Percentiles rank a stretch among this genome's conserved stretches.
Conservation (phyloP, 2,329 filamentous ascomycete species). For the Juglanconis juglandina region DNA sequence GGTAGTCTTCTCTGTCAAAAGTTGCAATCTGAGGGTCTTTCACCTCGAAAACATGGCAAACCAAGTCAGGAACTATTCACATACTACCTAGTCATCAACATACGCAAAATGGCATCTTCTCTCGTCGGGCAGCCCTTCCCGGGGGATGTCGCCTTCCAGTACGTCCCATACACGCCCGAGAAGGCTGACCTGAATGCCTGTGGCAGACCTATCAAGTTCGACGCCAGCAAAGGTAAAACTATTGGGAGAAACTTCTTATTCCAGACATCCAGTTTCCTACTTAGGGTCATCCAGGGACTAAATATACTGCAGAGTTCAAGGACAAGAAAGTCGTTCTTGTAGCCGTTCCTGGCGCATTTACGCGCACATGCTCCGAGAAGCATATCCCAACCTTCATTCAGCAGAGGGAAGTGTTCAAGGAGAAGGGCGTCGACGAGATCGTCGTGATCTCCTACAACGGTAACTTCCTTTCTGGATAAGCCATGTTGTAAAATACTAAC, state of each 20-base stretch:
- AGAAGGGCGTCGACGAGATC: conserved; percentile 79
- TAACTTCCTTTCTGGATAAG: no score
- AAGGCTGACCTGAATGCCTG: conserved; percentile 66
- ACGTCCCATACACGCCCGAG: conserved; percentile 73
- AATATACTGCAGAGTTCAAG: conserved; percentile 43
- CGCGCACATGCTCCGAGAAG: conserved; percentile 76
- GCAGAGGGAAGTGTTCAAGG: conserved; percentile 66
- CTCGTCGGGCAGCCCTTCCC: conserved; percentile 77
- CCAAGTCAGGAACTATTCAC: no score
- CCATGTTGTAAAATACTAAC: no score
- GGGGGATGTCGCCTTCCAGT: conserved; percentile 74
- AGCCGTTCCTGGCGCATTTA: conserved; percentile 70
- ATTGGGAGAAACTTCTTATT: neutral
- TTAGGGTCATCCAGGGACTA: no score
- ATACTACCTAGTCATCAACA: no score
- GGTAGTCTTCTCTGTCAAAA: no score
- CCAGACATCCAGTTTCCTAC: neutral
- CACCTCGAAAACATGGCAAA: no score
- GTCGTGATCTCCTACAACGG: conserved; percentile 79
- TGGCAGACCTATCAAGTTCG: conserved; percentile 72
- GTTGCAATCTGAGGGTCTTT: no score
- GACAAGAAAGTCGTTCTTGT: conserved; percentile 56
- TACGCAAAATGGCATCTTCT: conserved; percentile 7
- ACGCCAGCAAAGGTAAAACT: conserved; percentile 67
- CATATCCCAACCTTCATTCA: conserved; percentile 79